Conservation (phyloP, 768 basidiomycete genomes). For the Kwoniella heveanensis region DNA sequence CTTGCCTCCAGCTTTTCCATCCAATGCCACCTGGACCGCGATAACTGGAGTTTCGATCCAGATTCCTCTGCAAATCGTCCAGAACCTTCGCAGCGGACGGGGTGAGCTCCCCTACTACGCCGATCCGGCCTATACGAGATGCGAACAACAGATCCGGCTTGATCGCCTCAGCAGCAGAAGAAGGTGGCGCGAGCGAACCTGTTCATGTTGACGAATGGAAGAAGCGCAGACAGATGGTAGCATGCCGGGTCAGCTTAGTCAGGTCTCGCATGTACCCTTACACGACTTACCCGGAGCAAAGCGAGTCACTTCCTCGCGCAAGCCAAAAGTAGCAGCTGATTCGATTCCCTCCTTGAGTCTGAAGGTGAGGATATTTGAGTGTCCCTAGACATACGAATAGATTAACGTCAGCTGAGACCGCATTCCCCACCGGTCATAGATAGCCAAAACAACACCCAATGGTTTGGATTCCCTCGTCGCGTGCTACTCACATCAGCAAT, state of each 20-base stretch:
- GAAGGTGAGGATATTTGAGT: conserved; percentile 52
- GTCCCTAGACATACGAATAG: conserved; percentile 27
- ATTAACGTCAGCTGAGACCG: conserved; percentile 3
- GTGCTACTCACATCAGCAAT: conserved; percentile 54
- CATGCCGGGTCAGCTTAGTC: background rate
- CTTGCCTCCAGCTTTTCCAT: conserved; percentile 39
- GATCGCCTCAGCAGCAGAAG: conserved; percentile 31
- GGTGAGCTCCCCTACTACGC: conserved; percentile 52
- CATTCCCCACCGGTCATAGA: no score
- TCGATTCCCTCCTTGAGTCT: conserved; percentile 49
- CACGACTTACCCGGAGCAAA: conserved; percentile 41
- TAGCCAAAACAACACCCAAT: no score
- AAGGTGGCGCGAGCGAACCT: conserved; percentile 48
- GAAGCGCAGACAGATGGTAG: background rate
- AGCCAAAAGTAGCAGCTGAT: conserved; percentile 47
- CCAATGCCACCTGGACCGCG: conserved; percentile 43
- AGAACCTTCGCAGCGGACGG: conserved; percentile 33
- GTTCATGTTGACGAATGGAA: no score
- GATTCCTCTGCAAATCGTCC: conserved; percentile 52
- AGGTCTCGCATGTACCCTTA: background rate
- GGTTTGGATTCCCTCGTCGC: conserved; percentile 31
- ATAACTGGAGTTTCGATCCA: conserved; percentile 29
- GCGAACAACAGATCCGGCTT: conserved; percentile 49
- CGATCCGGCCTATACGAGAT: conserved; percentile 47
- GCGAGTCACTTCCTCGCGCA: conserved; percentile 51